A percentile compares a stretch with the other conserved stretches of the same genome.
Evolutionary conservation across 2,329 filamentous ascomycete species (phyloP).

Genomic region (Chaetomium globosum): DNA sequence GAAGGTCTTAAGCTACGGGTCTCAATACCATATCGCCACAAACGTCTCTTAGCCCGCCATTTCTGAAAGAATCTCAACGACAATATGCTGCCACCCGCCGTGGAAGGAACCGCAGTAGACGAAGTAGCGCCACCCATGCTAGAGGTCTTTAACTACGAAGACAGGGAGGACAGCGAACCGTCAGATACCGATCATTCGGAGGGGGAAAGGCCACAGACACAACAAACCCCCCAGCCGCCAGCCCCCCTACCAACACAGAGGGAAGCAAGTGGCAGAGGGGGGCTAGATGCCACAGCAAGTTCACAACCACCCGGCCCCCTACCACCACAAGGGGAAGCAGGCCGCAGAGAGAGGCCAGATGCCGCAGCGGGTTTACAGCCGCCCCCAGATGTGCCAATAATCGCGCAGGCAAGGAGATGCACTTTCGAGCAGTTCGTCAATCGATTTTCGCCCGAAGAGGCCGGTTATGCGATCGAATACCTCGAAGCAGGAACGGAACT

Average conservation of each 20-base stretch:
- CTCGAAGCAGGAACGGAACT: slow-evolving; percentile 12
- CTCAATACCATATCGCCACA: neutral
- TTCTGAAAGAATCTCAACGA: neutral
- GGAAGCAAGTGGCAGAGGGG: neutral
- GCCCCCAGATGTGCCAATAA: slow-evolving; percentile 12
- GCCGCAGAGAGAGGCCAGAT: neutral
- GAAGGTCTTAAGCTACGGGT: neutral
- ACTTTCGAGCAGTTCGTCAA: slow-evolving; percentile 16
- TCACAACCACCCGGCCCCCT: neutral
- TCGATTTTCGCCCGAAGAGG: slow-evolving; percentile 12
- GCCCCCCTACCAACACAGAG: neutral
- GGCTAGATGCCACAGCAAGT: neutral
- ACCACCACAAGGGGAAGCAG: neutral
- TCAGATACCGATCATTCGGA: neutral
- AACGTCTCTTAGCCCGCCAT: neutral
- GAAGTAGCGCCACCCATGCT: neutral
- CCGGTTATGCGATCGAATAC: slow-evolving; percentile 12
- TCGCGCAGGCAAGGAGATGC: slow-evolving; percentile 3
- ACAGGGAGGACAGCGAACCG: neutral
- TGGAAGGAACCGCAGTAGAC: neutral
- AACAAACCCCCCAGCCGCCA: neutral
- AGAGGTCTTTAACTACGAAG: neutral
- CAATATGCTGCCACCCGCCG: neutral
- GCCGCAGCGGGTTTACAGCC: neutral
- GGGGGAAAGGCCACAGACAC: neutral